Evolutionary conservation across 208 protist genomes (phyloP).

Genomic region (Trypanosoma caninum): DNA sequence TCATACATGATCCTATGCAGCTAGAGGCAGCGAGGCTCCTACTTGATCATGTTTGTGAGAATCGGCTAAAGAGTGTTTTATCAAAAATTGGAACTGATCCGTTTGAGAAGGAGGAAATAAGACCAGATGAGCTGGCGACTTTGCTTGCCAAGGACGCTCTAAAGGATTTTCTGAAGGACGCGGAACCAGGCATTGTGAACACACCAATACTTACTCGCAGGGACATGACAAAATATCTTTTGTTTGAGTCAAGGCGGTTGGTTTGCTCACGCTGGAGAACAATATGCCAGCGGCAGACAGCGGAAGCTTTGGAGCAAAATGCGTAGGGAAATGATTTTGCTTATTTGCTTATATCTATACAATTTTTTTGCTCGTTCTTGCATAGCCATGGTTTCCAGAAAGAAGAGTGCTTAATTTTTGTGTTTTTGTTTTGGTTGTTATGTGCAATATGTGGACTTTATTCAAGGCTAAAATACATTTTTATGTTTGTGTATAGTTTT

Average conservation of each 20-base stretch:
- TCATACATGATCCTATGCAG: constrained; percentile 54
- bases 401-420: no score
- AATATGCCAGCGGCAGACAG: constrained; percentile 31
- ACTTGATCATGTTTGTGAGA: constrained; percentile 72
- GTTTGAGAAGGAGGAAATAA: constrained; percentile 67
- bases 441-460: no score
- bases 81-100: constrained; percentile 81
- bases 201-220: constrained; percentile 51
- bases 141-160: constrained; percentile 75
- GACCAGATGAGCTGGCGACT: constrained; percentile 52
- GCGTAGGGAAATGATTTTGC: neutral
- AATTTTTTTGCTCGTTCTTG: no score
- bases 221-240: constrained; percentile 58
- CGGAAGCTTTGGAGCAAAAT: constrained; percentile 9
- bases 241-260: constrained; percentile 61
- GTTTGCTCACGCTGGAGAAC: constrained; percentile 55
- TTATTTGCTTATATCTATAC: no score
- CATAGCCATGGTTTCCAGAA: no score
- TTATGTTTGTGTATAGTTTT: no score
- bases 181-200: constrained; percentile 49
- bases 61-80: constrained; percentile 74
- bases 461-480: no score
- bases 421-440: no score
- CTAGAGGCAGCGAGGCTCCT: constrained; percentile 37
- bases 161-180: constrained; percentile 85